A percentile compares a stretch with the other conserved stretches of the same genome.
These are phyloP conservation scores for Lathyrus oleraceus DNA, from an alignment of 306 rosid genomes.

Conservation along the genomic window DNA sequence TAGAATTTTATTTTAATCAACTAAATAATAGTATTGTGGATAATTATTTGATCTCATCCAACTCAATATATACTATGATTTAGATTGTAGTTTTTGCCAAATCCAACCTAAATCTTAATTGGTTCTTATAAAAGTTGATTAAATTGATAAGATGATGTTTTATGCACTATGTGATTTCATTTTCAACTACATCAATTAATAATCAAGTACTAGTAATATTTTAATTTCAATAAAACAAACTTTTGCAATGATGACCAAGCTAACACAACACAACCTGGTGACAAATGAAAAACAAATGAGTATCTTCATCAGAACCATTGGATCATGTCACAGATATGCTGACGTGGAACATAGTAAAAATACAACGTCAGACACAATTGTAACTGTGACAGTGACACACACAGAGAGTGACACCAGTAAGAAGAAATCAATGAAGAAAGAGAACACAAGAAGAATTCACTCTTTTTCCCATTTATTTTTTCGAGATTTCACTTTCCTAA, in stretches of 20 bases:
- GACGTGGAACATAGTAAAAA: too few species aligned
- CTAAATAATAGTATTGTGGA: too few species aligned
- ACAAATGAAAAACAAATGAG: conserved; percentile 11
- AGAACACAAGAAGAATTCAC: not conserved
- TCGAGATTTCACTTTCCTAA: not conserved
- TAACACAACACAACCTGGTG: not conserved
- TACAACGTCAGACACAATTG: not conserved
- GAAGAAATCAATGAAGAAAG: conserved; percentile 8
- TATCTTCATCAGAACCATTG: conserved; percentile 33
- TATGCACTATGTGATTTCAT: too few species aligned
- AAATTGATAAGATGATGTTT: too few species aligned
- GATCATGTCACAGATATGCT: conserved; percentile 9
- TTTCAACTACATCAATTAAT: too few species aligned
- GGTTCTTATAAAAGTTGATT: too few species aligned
- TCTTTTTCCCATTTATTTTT: not conserved
- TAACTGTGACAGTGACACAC: not conserved
- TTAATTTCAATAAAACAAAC: not conserved
- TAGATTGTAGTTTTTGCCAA: too few species aligned
- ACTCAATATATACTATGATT: too few species aligned
- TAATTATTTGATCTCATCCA: too few species aligned
- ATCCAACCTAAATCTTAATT: too few species aligned
- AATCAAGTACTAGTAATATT: too few species aligned
- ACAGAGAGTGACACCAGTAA: conserved; percentile 26
- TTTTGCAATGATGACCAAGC: not conserved
- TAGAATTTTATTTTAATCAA: too few species aligned